Percentiles rank a stretch among this genome's conserved stretches.
phyloP scores from a whole-genome alignment of 2,329 filamentous ascomycete species.

The Ophiostoma ips region DNA sequence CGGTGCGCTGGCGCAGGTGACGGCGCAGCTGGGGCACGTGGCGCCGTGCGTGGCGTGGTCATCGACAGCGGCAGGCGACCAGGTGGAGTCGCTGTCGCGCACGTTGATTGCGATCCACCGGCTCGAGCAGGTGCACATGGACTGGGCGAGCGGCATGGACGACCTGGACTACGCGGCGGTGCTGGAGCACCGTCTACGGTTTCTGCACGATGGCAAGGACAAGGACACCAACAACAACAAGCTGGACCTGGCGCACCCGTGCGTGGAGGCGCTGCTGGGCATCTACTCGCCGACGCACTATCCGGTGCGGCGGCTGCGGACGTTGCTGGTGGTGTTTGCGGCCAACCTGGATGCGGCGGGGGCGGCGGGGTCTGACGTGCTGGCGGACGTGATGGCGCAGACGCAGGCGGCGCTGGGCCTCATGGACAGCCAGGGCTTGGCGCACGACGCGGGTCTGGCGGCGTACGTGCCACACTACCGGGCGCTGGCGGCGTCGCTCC shows the following conservation, averaged over 20 bases:
- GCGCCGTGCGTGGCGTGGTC: conserved; percentile 42
- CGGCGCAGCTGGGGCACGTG: conserved; percentile 30
- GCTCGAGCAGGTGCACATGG: conserved; percentile 40
- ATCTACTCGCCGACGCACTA: conserved; percentile 36
- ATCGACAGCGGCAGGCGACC: conserved; percentile 31
- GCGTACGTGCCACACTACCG: conserved; percentile 35
- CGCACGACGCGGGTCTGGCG: conserved; percentile 30
- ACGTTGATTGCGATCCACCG: conserved; percentile 46
- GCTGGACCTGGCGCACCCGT: conserved; percentile 30
- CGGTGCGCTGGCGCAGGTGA: conserved; percentile 41
- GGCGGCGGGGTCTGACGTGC: conserved; percentile 22
- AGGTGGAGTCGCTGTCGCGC: conserved; percentile 40
- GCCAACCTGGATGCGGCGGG: conserved; percentile 36
- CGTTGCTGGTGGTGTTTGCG: conserved; percentile 34
- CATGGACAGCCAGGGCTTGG: conserved; percentile 24
- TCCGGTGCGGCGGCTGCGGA: conserved; percentile 38
- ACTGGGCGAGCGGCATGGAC: conserved; percentile 40
- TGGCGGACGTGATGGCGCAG: conserved; percentile 26
- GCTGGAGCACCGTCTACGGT: conserved; percentile 45
- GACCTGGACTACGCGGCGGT: conserved; percentile 41
- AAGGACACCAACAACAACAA: too few relatives aligned
- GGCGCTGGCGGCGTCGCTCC: conserved; percentile 30
- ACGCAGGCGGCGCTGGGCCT: conserved; percentile 25
- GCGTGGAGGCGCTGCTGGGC: conserved; percentile 32
- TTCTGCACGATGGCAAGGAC: conserved; percentile 22